Conservation (phyloP, 768 basidiomycete species). For the Termitomyces sp. region DNA sequence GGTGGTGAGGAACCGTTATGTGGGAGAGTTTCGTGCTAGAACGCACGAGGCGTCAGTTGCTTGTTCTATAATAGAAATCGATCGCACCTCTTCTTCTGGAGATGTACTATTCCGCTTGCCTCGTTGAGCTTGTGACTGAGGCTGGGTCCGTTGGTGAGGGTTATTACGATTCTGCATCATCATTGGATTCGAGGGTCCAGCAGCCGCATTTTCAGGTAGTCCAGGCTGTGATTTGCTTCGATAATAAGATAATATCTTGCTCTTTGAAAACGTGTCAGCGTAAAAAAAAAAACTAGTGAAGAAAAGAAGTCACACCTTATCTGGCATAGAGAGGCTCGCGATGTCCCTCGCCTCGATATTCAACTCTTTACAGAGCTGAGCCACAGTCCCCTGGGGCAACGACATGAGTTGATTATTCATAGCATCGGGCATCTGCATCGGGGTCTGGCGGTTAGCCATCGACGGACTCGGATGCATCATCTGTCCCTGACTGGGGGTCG, state of each 20-base stretch:
- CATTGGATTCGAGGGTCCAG: slow-evolving; percentile 40
- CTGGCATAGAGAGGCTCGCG: slow-evolving; percentile 19
- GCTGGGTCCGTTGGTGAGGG: slow-evolving; percentile 23
- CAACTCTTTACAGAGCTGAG: slow-evolving; percentile 13
- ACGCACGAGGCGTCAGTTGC: neutral
- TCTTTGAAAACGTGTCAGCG: neutral
- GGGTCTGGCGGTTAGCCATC: slow-evolving; percentile 41
- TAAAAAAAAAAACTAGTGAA: neutral
- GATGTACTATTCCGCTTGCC: slow-evolving; percentile 57
- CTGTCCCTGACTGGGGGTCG: slow-evolving; percentile 19
- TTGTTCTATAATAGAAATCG: neutral
- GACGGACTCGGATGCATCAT: slow-evolving; percentile 61
- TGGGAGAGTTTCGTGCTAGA: slow-evolving; percentile 43
- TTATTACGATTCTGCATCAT: slow-evolving; percentile 22
- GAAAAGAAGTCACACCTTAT: slow-evolving; percentile 55
- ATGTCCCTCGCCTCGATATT: slow-evolving; percentile 14
- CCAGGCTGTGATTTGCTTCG: slow-evolving; percentile 10
- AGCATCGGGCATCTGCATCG: slow-evolving; percentile 10
- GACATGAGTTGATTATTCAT: slow-evolving; percentile 39
- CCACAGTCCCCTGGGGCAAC: slow-evolving; percentile 33
- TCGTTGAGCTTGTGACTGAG: slow-evolving; percentile 22
- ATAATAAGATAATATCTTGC: slow-evolving; percentile 22
- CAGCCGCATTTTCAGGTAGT: slow-evolving; percentile 32
- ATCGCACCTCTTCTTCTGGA: slow-evolving; percentile 54
- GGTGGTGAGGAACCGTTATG: slow-evolving; percentile 56